Evolutionary conservation across 2,329 filamentous ascomycete species (phyloP).

Genomic region (Monosporascus sp.): DNA sequence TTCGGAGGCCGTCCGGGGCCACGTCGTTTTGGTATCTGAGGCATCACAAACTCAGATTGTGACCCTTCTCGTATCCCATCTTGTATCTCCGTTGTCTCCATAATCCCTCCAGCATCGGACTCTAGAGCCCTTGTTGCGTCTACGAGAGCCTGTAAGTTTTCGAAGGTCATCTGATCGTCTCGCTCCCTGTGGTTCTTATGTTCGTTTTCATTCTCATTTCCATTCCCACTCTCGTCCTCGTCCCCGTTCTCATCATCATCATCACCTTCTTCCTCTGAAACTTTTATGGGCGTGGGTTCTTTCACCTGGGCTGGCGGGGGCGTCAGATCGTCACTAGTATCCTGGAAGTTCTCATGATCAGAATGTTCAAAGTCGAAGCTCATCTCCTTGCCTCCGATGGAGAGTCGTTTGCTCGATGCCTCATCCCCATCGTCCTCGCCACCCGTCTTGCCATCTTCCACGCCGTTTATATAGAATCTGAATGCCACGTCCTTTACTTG

Average conservation of each 20-base stretch:
- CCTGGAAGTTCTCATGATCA: conserved; percentile 49
- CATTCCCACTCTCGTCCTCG: conserved; percentile 16
- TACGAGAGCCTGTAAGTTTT: neutral
- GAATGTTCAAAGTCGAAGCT: conserved; percentile 67
- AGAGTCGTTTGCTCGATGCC: conserved; percentile 41
- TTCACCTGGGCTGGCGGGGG: conserved; percentile 31
- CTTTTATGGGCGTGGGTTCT: conserved; percentile 31
- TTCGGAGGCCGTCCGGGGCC: conserved; percentile 78
- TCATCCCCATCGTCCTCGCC: conserved; percentile 52
- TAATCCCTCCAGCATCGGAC: neutral
- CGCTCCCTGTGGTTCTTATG: conserved; percentile 11
- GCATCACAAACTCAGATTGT: conserved; percentile 29
- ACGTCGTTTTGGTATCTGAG: conserved; percentile 57
- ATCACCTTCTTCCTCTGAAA: conserved; percentile 17
- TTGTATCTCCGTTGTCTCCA: conserved; percentile 7
- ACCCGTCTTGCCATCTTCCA: conserved; percentile 51
- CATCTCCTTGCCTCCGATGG: conserved; percentile 61
- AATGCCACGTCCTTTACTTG: conserved; percentile 68
- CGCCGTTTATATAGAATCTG: conserved; percentile 62
- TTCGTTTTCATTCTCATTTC: conserved; percentile 19
- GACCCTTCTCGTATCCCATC: conserved; percentile 1
- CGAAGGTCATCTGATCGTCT: neutral
- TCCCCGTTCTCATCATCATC: conserved; percentile 31
- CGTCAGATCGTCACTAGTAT: conserved; percentile 48
- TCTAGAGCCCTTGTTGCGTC: neutral